Base-by-base conservation (phyloP, 306 rosid species). In the Ammopiptanthus mongolicus region DNA sequence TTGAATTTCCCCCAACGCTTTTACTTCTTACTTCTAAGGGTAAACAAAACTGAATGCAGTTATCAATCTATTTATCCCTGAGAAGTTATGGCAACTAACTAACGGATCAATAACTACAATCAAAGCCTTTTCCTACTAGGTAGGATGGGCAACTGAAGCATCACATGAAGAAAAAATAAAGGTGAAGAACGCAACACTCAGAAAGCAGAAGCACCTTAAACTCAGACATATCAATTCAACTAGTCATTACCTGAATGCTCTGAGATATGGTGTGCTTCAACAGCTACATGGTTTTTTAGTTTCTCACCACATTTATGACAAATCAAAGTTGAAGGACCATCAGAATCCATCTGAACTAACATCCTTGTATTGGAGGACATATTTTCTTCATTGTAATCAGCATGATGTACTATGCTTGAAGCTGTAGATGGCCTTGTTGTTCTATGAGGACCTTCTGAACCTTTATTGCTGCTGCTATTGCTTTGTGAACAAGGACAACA, bases 261-360 rank as follows among this genome's bases (percentile, higher is more conserved):
- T 25, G 80, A 80, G 58, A 82, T 65, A 68, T 48, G 50, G 65
- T 86, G 86, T 56, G 70, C 73, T 75, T 85, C 89, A 71, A 73
- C 67, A 57, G 79, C 80, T 63, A 48, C 81, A 55, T 59, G 44
- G 13, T 75, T 65, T 25, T 60, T 72, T 0, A 77, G 70, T 58
- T 81, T 76, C 65, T 76, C 77, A 33, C 84, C 84, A 67, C 91
- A 87, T 53, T 42, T 80, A 23, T 58, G 57, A 67, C 91, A 87
- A 56, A 19, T 65, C 62, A 59, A 65, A 14, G 8, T 31, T 56
- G 80, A 58, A 50, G 52, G 25, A 21, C 28, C 47, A 73, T 75
- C 37, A 56, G 59, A 57, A 69, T 65, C 82, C 53, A 68, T 63
- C 42, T 75, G 75, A 75, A 69, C 28, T 22, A 23, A 64, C 76